Percentiles rank a stretch among this genome's conserved stretches.
These are phyloP conservation scores for Hymenoscyphus linearis DNA, from an alignment of 2,329 filamentous ascomycete genomes.

Conservation along the genomic window DNA sequence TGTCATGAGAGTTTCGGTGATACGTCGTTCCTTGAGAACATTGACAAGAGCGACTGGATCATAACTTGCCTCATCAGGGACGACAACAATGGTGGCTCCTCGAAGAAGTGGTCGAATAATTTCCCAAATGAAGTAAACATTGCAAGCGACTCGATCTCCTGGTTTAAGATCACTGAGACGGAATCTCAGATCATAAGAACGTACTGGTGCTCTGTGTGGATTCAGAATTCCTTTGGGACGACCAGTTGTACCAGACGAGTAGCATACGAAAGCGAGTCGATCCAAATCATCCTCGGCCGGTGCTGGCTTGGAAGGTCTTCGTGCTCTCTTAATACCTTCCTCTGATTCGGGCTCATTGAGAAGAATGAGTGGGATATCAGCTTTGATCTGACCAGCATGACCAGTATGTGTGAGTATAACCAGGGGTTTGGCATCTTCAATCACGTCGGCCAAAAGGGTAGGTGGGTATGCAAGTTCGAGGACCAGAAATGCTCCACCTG, in stretches of 20 bases:
- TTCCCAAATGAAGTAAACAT: constrained; percentile 85
- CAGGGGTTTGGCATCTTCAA: constrained; percentile 67
- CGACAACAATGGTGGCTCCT: constrained; percentile 69
- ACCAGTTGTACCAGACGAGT: constrained; percentile 81
- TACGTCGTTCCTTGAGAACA: constrained; percentile 56
- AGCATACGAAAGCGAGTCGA: constrained; percentile 72
- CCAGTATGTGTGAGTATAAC: constrained; percentile 65
- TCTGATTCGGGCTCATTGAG: constrained; percentile 46
- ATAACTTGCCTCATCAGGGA: constrained; percentile 73
- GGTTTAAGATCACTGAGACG: constrained; percentile 61
- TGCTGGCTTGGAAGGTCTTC: constrained; percentile 41
- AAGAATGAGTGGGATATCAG: constrained; percentile 56
- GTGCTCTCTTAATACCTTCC: constrained; percentile 8
- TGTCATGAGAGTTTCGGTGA: constrained; percentile 81
- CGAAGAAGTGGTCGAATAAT: constrained; percentile 71
- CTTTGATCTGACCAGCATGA: constrained; percentile 61
- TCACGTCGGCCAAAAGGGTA: constrained; percentile 67
- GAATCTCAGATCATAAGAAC: constrained; percentile 71
- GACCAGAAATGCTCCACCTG: constrained; percentile 75
- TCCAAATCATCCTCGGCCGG: constrained; percentile 66
- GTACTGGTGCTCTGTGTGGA: constrained; percentile 66
- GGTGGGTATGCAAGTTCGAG: constrained; percentile 75
- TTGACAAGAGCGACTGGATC: constrained; percentile 71
- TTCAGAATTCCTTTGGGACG: constrained; percentile 80
- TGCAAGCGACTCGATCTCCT: constrained; percentile 77